Base-by-base conservation (phyloP, 768 basidiomycete genomes). In the Chalciporus piperatus region DNA sequence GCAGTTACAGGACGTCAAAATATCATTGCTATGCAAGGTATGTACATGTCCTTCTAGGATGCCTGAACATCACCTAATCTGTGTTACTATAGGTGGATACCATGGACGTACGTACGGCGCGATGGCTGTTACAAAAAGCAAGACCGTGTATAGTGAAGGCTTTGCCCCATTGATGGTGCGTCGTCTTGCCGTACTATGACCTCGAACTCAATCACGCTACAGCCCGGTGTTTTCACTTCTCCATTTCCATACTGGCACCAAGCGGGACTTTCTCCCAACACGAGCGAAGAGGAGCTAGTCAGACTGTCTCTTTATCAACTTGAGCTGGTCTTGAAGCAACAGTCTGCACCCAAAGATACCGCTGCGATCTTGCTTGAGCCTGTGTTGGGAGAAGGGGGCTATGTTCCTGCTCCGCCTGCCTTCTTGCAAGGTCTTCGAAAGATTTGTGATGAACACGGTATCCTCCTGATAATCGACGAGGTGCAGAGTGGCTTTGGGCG, bases 201-300 rank as follows among this genome's bases (percentile, higher is more conserved):
- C 32, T 45, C 50, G 7, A 13, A 42, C 38, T 42, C 13, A 51
- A 50, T 14, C 17, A 23, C 46, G 43, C 16, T 25, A 16, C 59
- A 93, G 92, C 89, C 93, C 3, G 91, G 92, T 5, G 89, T 87
- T 8, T 92, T 84, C 70, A 75, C 81, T 0, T 79, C 83, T 10
- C 83, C 93, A 0, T 98, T 83, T 77, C 96, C 96, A 0, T 98
- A 86, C 76, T 97, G 93, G 92, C 94, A 96, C 67, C 89, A 92
- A 58, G 72, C 82, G 51, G 83, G 83, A 44, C 63, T 86, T 3
- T 70, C 82, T 3, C 75, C 75, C 3, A 69, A 72, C 35, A 84
- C 87, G 0, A 71, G 82, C 9, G 71, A 79, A 47, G 73, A 77
- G 14, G 76, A 79, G 38, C 77, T 92, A 14, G 77, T 85, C 45